A percentile compares a stretch with the other conserved stretches of the same genome.
phyloP scores from a whole-genome alignment of 2,329 filamentous ascomycete genomes.

The Fusarium metavorans region DNA sequence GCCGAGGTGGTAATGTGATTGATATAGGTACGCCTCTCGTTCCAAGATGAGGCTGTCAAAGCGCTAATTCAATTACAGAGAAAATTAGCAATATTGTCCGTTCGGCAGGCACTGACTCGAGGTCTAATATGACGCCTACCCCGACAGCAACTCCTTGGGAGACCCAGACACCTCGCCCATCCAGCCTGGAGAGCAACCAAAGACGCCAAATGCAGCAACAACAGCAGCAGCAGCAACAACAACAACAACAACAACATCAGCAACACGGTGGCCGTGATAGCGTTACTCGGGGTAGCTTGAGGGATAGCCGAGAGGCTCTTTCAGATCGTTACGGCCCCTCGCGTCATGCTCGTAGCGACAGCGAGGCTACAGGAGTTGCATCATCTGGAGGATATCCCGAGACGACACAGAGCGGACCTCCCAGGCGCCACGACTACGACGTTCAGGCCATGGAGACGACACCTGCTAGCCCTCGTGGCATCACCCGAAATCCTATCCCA shows the following conservation, averaged over 20 bases:
- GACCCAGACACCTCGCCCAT: constrained; percentile 66
- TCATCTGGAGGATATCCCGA: constrained; percentile 87
- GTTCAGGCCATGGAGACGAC: constrained; percentile 95
- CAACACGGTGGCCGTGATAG: constrained; percentile 50
- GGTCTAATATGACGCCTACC: constrained; percentile 64
- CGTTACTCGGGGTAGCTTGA: constrained; percentile 54
- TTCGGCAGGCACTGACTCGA: constrained; percentile 75
- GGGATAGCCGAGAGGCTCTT: constrained; percentile 63
- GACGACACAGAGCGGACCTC: constrained; percentile 75
- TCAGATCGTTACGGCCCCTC: constrained; percentile 61
- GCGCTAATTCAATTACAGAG: constrained; percentile 66
- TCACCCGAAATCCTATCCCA: constrained; percentile 88
- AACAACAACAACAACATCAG: constrained; percentile 27
- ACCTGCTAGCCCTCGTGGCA: constrained; percentile 77
- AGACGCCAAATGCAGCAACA: constrained; percentile 47
- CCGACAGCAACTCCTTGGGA: constrained; percentile 77
- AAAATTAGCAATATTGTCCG: constrained; percentile 95
- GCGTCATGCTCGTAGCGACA: constrained; percentile 81
- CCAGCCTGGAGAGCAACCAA: constrained; percentile 60
- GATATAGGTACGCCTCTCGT: constrained; percentile 76
- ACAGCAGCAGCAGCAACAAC: constrained; percentile 38
- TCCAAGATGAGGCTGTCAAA: constrained; percentile 29
- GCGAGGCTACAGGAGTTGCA: constrained; percentile 77
- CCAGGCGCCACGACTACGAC: constrained; percentile 91
- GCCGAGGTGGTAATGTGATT: constrained; percentile 90